A percentile compares a stretch with the other conserved stretches of the same genome.
These are phyloP conservation scores for Chionographis japonica DNA, from an alignment of 106 monocot genomes.

Conservation along the genomic window DNA sequence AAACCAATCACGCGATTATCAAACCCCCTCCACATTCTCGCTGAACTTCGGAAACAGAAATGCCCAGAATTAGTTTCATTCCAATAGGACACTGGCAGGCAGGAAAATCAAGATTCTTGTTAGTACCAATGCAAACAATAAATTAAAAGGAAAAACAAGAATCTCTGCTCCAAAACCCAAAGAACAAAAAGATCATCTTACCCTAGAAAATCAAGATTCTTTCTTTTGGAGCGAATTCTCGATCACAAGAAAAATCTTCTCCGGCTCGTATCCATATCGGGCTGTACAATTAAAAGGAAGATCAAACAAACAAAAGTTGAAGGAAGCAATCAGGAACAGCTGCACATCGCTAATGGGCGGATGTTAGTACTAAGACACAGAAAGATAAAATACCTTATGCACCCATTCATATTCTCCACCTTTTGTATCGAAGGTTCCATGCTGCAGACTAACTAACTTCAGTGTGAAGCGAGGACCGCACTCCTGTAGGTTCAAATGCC, in stretches of 20 bases:
- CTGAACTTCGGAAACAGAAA: too few species aligned
- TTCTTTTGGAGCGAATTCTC: not conserved
- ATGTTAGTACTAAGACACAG: not conserved
- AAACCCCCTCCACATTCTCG: too few species aligned
- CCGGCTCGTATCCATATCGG: conserved; percentile 84
- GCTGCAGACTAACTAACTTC: conserved; percentile 77
- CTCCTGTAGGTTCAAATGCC: conserved; percentile 45
- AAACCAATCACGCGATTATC: too few species aligned
- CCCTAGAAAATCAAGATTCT: too few species aligned
- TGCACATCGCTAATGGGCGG: not conserved
- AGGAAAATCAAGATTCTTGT: too few species aligned
- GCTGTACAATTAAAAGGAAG: conserved; percentile 18
- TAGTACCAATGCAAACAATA: too few species aligned
- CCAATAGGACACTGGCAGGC: too few species aligned
- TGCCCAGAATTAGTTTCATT: too few species aligned
- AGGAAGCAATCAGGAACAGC: not conserved
- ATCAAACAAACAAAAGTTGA: not conserved
- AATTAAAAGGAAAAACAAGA: too few species aligned
- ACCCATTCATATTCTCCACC: conserved; percentile 96
- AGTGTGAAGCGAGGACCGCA: conserved; percentile 95
- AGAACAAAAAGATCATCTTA: too few species aligned
- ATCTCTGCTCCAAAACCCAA: too few species aligned
- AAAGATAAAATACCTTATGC: conserved; percentile 61
- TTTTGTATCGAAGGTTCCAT: conserved; percentile 96
- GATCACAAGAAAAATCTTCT: conserved; percentile 75